Evolutionary conservation across 1,284 basidiomycete genomes (phyloP).

Genomic region (Uromyces viciae-fabae): DNA sequence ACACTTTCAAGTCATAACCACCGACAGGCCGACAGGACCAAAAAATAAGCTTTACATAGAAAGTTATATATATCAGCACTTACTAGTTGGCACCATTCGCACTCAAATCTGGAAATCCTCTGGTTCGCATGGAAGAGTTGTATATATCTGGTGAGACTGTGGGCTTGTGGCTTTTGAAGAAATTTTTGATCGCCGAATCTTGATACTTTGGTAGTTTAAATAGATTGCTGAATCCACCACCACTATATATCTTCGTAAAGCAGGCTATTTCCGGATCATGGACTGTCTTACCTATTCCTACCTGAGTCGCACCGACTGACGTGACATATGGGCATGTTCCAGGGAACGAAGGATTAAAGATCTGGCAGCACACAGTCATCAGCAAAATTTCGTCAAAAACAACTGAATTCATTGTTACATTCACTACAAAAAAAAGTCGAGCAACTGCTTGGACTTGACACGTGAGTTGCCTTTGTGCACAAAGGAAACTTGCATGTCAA

Average conservation of each 20-base stretch:
- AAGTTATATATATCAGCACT: not conserved
- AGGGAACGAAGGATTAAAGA: constrained; percentile 62
- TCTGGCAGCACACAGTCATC: constrained; percentile 49
- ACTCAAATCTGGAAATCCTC: constrained; percentile 54
- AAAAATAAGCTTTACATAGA: not conserved
- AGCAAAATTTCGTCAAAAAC: no score
- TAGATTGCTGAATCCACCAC: constrained; percentile 68
- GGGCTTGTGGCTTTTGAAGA: constrained; percentile 53
- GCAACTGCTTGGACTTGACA: no score
- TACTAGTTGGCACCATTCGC: constrained; percentile 57
- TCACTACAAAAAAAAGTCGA: no score
- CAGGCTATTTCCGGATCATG: constrained; percentile 57
- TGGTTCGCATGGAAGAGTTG: constrained; percentile 60
- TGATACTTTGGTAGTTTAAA: constrained; percentile 64
- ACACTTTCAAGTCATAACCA: constrained; percentile 45
- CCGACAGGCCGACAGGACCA: not conserved
- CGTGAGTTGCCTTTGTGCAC: no score
- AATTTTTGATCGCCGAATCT: constrained; percentile 56
- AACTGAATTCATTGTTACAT: no score
- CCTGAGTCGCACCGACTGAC: constrained; percentile 62
- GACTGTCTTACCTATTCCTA: constrained; percentile 57
- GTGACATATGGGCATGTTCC: constrained; percentile 63
- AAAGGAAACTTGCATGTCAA: no score
- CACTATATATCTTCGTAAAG: constrained; percentile 60
- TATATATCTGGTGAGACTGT: constrained; percentile 58